Conservation (phyloP, 140 eudicot species). For the Oenanthe javanica region DNA sequence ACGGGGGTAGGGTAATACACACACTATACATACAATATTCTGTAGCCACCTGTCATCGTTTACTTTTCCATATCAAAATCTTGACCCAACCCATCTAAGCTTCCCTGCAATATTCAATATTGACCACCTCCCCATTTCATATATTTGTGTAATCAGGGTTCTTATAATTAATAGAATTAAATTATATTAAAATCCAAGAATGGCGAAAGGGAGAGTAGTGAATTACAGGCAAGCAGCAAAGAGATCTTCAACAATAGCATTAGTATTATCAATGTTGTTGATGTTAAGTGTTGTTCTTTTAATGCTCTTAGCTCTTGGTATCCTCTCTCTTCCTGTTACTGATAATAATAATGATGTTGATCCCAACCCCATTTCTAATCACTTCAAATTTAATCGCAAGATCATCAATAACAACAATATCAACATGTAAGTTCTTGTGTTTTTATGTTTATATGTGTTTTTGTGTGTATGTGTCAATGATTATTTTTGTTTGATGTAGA, state of each 20-base stretch:
- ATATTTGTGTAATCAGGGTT: neutral
- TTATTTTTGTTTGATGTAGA: conserved; percentile 30
- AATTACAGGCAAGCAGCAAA: conserved; percentile 3
- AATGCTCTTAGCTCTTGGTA: conserved; percentile 2
- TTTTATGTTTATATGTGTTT: neutral
- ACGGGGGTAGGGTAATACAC: too few relatives aligned
- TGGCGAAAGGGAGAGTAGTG: neutral
- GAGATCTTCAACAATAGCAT: conserved; percentile 4
- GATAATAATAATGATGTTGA: neutral
- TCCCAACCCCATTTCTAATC: neutral
- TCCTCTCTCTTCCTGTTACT: conserved; percentile 3
- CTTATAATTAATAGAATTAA: too few relatives aligned
- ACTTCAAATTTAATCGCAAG: conserved; percentile 7
- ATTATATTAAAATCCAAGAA: neutral
- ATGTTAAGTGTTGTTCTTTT: conserved; percentile 3
- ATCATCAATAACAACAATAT: neutral
- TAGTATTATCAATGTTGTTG: neutral
- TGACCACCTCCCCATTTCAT: too few relatives aligned
- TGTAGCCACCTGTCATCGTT: too few relatives aligned
- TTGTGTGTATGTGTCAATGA: neutral
- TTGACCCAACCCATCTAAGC: too few relatives aligned
- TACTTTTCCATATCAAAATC: too few relatives aligned
- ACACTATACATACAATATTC: too few relatives aligned
- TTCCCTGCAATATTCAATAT: too few relatives aligned
- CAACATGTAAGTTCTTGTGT: neutral